Evolutionary conservation across 139 green algal species (phyloP), one percentile per base, ranked within the genome.

Genomic region (Diplosphaera chodatii): DNA sequence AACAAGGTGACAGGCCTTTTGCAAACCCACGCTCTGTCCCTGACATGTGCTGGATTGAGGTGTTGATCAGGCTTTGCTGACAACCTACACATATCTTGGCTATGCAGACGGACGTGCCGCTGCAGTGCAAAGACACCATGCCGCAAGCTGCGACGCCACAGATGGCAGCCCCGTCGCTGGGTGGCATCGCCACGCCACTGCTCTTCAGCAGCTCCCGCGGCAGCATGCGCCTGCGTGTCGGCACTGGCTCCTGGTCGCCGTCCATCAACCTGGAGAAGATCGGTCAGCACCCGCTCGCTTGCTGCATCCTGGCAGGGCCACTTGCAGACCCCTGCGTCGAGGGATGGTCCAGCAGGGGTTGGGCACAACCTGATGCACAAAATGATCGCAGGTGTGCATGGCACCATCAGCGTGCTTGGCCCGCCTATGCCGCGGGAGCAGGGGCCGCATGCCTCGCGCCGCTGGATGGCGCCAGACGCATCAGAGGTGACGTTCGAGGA

Each of bases 181-280:
- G 66, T 13, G 40, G 31, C 22, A 27, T 22, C 22, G 68, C 73
- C 4, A n/a, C 75, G 32, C 77, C 77, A 2, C 31, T 82, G 28
- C 41, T 79, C 5, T 79, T 82, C 67, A 74, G 63, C 71, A 48
- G 59, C 15, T 1, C 29, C 10, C 28, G 71, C 18, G 71, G 71
- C 20, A n/a, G 8, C 28, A 70, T 76, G 71, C 37, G 40, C 16
- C 0, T 76, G 40, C 64, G 64, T 25, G 55, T 80, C 22, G 41
- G 75, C 63, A 23, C 48, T 8, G 41, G 34, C 10, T 55, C 34
- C 63, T 82, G 77, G 77, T 78, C 71, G 22, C 59, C 56, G n/a
- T 63, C 69, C 64, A 77, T 82, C 65, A 78, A 77, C 33, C 65
- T 82, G 64, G 76, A 81, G 66, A 59, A 59, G 48, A 59, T 59